Conservation (phyloP, 495 filamentous ascomycete genomes). For the Tricharina praecox region DNA sequence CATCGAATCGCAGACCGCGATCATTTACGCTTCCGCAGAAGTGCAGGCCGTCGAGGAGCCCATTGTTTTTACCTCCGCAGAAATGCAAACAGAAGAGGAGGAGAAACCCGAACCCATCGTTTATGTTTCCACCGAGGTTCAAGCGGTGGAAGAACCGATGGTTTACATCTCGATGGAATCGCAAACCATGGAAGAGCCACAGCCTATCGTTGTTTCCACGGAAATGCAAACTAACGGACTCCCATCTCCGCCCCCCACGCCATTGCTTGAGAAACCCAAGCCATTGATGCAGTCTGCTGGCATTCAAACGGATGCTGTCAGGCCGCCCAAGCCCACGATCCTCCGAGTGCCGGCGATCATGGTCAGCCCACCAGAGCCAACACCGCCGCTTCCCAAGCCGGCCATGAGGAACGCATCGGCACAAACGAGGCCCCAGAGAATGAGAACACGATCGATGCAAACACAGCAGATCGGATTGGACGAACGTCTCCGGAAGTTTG, state of each 20-base stretch:
- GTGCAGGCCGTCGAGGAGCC: too few relatives aligned
- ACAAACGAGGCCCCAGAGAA: conserved; percentile 28
- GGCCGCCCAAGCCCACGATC: conserved; percentile 28
- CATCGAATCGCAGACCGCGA: background rate
- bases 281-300: conserved; percentile 38
- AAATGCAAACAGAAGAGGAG: background rate
- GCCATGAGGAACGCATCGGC: conserved; percentile 34
- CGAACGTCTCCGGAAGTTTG: conserved; percentile 52
- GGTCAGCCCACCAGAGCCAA: conserved; percentile 43
- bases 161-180: background rate
- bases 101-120: background rate
- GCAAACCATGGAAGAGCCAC: background rate
- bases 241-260: conserved; percentile 38
- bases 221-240: conserved; percentile 34
- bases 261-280: conserved; percentile 6
- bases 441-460: conserved; percentile 59
- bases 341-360: conserved; percentile 41
- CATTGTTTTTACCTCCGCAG: background rate
- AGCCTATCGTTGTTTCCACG: background rate
- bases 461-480: conserved; percentile 78
- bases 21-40: too few relatives aligned
- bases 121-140: background rate
- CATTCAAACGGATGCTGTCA: conserved; percentile 53
- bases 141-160: background rate
- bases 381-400: conserved; percentile 38